phyloP scores from a whole-genome alignment of 306 rosid species.

The Malus fusca region DNA sequence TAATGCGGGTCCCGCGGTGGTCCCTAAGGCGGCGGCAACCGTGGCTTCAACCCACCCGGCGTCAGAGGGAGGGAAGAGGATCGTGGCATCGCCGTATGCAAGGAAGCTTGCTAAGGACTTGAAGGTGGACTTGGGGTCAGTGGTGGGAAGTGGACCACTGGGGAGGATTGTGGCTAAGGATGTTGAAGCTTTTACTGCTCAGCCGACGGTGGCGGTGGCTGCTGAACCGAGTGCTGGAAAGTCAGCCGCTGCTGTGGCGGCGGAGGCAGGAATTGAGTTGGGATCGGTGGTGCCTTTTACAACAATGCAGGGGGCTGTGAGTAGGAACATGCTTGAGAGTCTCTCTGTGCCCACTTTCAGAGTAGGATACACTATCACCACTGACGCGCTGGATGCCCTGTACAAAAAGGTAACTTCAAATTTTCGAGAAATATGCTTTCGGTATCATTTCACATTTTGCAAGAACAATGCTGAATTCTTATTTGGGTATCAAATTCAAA shows the following conservation, averaged over 20 bases:
- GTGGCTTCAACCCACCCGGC: constrained; percentile 65
- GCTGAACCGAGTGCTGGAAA: not conserved
- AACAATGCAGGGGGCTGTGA: constrained; percentile 92
- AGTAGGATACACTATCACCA: constrained; percentile 84
- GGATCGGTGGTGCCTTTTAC: constrained; percentile 89
- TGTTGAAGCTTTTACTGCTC: constrained; percentile 60
- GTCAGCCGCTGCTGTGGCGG: not conserved
- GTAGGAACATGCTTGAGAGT: constrained; percentile 88
- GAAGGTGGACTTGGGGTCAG: constrained; percentile 58
- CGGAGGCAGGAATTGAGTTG: constrained; percentile 44
- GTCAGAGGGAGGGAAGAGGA: constrained; percentile 82
- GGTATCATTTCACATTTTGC: not conserved
- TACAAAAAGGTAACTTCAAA: constrained; percentile 67
- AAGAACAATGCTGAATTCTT: not conserved
- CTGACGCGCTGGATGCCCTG: constrained; percentile 81
- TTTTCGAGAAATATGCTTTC: not conserved
- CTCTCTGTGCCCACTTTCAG: constrained; percentile 77
- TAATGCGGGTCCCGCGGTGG: constrained; percentile 20
- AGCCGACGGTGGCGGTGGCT: constrained; percentile 3
- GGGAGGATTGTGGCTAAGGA: constrained; percentile 95
- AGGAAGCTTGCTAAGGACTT: constrained; percentile 88
- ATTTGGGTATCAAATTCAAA: not conserved
- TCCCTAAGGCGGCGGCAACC: constrained; percentile 8
- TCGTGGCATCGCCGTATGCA: constrained; percentile 91
- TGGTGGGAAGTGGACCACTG: constrained; percentile 72